Evolutionary conservation across 139 green algal species (phyloP), one percentile per base, ranked within the genome.

Genomic region (Coccomyxa sp.): DNA sequence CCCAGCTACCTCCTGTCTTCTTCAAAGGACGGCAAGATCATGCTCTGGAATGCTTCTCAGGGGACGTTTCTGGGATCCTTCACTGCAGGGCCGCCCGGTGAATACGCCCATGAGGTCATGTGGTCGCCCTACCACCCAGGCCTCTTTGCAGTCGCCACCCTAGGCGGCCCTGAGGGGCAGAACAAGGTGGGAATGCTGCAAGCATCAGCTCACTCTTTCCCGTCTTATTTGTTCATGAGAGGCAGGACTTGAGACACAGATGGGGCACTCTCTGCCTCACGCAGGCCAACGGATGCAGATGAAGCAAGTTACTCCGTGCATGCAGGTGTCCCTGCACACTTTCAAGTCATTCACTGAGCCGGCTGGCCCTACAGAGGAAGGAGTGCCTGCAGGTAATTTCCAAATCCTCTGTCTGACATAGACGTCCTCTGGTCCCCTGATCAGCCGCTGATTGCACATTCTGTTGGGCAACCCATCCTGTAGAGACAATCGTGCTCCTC

Each of bases 1-100:
- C 83, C 95, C 29, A 82, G 81, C 8, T 82, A 99, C 83, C 83
- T 99, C 39, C 89, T 99, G 22, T 93, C 87, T 33, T 95, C 88
- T 55, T 93, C 84, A 73, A 98, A 98, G 86, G 97, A 99, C 88
- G 93, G 94, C 84, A 91, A 93, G 73, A 98, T 91, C 31, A 89
- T 99, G 68, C 93, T 93, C 81, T 99, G 97, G 97, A 93, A 99
- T 71, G 64, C n/a, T 29, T 34, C 64, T 10, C 12, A 36, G 29
- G 38, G 86, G 86, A 79, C 89, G 79, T 55, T 89, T 6, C 71
- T 82, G 39, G 64, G 72, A 16, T 75, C 82, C 44, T 24, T 78
- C 39, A n/a, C n/a, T n/a, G 34, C 71, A 29, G 34, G 39, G 24
- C n/a, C 22, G 0, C 37, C 36, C 16, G 68, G 38, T 64, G 73